phyloP scores from a whole-genome alignment of 257 asterid species.

The Nyctanthes arbortristis region DNA sequence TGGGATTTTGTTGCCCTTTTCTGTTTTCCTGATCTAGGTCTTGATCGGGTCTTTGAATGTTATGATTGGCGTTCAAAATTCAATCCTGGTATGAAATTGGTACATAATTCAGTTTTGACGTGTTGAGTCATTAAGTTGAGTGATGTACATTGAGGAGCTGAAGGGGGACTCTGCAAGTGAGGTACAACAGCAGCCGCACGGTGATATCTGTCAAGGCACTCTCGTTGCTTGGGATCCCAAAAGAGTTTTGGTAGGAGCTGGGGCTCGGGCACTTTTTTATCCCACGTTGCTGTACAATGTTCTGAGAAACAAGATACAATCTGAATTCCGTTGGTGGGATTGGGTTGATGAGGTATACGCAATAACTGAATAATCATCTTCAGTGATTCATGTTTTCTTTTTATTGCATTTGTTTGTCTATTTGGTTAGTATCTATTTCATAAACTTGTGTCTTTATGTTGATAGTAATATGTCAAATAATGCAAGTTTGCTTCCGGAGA shows the following conservation, averaged over 20 bases:
- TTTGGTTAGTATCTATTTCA: background rate
- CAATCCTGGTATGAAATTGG: background rate
- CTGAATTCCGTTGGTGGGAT: constrained; percentile 99
- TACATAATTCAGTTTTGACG: constrained; percentile 16
- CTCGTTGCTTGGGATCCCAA: constrained; percentile 65
- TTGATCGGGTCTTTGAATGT: background rate
- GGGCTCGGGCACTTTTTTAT: constrained; percentile 94
- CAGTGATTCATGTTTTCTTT: background rate
- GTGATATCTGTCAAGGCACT: constrained; percentile 40
- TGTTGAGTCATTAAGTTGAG: constrained; percentile 14
- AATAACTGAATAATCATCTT: background rate
- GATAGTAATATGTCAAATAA: background rate
- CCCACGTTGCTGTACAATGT: constrained; percentile 91
- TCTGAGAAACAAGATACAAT: constrained; percentile 74
- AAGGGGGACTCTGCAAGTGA: constrained; percentile 48
- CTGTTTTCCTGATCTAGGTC: background rate
- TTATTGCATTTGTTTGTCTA: background rate
- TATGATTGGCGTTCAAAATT: background rate
- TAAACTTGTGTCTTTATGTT: background rate
- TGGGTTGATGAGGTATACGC: constrained; percentile 78
- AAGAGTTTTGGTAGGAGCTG: constrained; percentile 84
- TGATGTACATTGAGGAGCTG: constrained; percentile 77
- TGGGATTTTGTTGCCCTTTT: background rate
- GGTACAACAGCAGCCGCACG: constrained; percentile 37
- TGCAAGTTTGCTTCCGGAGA: no score